Conservation (phyloP, 1,284 basidiomycete genomes). For the Vanrija sp. region DNA sequence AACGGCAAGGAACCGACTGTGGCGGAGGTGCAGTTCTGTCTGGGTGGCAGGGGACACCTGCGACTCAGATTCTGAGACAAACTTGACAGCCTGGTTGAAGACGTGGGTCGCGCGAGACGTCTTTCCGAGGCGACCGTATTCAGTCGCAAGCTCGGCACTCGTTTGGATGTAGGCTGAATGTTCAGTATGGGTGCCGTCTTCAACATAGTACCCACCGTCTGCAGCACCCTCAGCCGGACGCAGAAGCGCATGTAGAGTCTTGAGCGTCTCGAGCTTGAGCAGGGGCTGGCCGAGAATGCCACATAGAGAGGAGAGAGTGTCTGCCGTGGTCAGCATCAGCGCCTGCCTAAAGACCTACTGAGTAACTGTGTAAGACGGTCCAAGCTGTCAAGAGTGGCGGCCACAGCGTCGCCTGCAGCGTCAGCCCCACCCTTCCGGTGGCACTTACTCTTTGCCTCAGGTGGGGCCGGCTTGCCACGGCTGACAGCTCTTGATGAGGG, state of each 20-base stretch:
- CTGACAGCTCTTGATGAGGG: background rate
- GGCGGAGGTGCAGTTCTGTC: conserved; percentile 60
- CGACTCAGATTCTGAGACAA: conserved; percentile 33
- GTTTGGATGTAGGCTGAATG: conserved; percentile 60
- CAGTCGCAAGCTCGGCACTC: conserved; percentile 67
- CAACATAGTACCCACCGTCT: conserved; percentile 19
- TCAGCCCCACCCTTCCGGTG: no score
- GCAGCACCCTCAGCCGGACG: conserved; percentile 53
- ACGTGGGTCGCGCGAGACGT: conserved; percentile 61
- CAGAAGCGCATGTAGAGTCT: conserved; percentile 57
- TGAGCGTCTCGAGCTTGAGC: conserved; percentile 51
- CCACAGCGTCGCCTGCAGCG: background rate
- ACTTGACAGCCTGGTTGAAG: conserved; percentile 58
- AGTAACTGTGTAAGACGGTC: conserved; percentile 52
- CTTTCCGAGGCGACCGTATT: conserved; percentile 74
- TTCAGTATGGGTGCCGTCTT: background rate
- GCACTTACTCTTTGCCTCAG: no score
- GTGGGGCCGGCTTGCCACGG: background rate
- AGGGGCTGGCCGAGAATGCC: conserved; percentile 58
- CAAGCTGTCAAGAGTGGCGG: conserved; percentile 53
- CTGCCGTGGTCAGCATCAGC: conserved; percentile 44
- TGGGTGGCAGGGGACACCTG: conserved; percentile 37
- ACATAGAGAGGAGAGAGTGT: conserved; percentile 62
- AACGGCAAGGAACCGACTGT: conserved; percentile 63
- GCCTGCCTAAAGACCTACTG: background rate